phyloP scores from a whole-genome alignment of 148 eudicot genomes.

The Bassia scoparia region DNA sequence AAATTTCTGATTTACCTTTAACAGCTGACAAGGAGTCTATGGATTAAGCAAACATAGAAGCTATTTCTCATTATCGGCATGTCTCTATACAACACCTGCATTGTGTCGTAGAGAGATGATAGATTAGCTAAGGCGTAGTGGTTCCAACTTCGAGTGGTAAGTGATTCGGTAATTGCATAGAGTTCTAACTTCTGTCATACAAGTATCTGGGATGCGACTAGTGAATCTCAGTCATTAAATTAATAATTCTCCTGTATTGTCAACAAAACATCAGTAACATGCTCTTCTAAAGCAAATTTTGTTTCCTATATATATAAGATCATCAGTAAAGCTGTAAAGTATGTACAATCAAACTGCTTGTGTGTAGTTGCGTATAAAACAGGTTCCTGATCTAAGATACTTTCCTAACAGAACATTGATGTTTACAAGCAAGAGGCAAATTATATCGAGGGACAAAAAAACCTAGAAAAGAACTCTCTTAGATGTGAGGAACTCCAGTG shows the following conservation, averaged over 20 bases:
- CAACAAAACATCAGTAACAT: no score
- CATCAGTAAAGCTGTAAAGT: slow-evolving; percentile 8
- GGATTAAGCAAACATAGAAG: no score
- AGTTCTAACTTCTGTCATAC: no score
- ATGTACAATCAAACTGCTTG: slow-evolving; percentile 1
- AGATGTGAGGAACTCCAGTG: slow-evolving; percentile 43
- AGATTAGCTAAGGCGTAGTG: no score
- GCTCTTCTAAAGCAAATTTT: neutral
- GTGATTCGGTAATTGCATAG: no score
- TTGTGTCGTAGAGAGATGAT: no score
- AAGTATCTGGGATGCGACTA: no score
- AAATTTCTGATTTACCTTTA: no score
- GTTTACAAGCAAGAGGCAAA: neutral
- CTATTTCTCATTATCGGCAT: no score
- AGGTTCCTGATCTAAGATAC: neutral
- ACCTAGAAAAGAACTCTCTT: slow-evolving; percentile 27
- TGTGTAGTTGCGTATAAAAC: neutral
- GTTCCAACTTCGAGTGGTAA: no score
- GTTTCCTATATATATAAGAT: neutral
- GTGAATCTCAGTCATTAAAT: neutral
- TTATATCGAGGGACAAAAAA: neutral
- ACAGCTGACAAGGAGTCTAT: no score
- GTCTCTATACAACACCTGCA: no score
- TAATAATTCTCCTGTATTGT: neutral
- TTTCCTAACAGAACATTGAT: neutral